A percentile compares a stretch with the other conserved stretches of the same genome.
These are phyloP conservation scores for Metschnikowia henanensis DNA, from an alignment of 805 yeast species.

Conservation along the genomic window DNA sequence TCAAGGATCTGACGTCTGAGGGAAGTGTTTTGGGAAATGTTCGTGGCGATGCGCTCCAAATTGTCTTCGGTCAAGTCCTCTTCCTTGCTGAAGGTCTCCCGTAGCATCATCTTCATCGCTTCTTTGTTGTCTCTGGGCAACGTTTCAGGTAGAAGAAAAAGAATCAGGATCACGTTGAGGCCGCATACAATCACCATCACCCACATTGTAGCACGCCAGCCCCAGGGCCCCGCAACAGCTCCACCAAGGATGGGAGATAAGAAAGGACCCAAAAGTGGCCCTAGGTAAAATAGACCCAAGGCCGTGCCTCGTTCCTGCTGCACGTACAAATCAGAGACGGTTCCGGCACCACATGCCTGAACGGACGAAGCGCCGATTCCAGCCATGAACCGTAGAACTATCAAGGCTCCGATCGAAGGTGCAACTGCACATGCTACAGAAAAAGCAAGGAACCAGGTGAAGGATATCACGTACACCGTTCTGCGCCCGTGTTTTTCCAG, in stretches of 20 bases:
- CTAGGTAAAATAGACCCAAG: slow-evolving; percentile 77
- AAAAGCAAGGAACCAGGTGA: slow-evolving; percentile 60
- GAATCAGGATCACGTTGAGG: slow-evolving; percentile 45
- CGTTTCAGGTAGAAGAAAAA: slow-evolving; percentile 77
- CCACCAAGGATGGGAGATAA: slow-evolving; percentile 81
- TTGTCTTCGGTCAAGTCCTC: slow-evolving; percentile 19
- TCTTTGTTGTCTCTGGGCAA: slow-evolving; percentile 60
- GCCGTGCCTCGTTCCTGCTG: slow-evolving; percentile 74
- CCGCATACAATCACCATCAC: slow-evolving; percentile 70
- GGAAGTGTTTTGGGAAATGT: slow-evolving; percentile 25
- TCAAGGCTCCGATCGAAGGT: slow-evolving; percentile 58
- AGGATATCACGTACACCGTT: slow-evolving; percentile 68
- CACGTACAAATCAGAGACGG: slow-evolving; percentile 70
- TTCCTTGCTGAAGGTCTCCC: slow-evolving; percentile 3
- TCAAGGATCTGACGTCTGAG: slow-evolving; percentile 17
- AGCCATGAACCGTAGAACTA: slow-evolving; percentile 71
- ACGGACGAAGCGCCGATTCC: slow-evolving; percentile 78
- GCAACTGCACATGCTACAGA: slow-evolving; percentile 72
- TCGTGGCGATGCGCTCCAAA: slow-evolving; percentile 34
- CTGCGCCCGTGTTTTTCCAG: slow-evolving; percentile 78
- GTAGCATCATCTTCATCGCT: slow-evolving; percentile 26
- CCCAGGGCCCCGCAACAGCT: slow-evolving; percentile 65
- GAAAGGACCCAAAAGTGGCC: slow-evolving; percentile 80
- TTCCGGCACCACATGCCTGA: slow-evolving; percentile 89
- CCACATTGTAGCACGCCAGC: slow-evolving; percentile 93